A percentile compares a stretch with the other conserved stretches of the same genome.
Evolutionary conservation across 2,329 filamentous ascomycete species (phyloP).

Genomic region (Cryphonectria naterciae): DNA sequence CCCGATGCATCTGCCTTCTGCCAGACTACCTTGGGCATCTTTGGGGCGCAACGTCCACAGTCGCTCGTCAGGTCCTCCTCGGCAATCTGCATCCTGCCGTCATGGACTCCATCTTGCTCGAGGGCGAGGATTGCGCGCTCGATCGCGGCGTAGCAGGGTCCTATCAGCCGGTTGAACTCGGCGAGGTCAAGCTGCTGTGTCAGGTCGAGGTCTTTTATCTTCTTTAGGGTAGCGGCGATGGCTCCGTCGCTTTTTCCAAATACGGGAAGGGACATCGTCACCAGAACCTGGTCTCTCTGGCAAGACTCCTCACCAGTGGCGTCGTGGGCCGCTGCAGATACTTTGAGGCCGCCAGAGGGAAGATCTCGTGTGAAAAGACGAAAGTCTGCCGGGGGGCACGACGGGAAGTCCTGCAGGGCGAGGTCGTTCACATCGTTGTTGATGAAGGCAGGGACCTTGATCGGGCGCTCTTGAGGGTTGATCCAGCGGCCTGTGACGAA

Average conservation of each 20-base stretch:
- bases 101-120: not conserved
- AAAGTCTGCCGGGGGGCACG: conserved; percentile 14
- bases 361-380: not conserved
- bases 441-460: conserved; percentile 5
- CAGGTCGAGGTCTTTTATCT: conserved; percentile 22
- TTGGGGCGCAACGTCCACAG: conserved; percentile 14
- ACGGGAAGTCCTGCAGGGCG: conserved; percentile 7
- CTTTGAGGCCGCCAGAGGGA: not conserved
- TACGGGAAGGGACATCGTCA: conserved; percentile 25
- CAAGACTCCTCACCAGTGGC: conserved; percentile 9
- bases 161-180: conserved; percentile 21
- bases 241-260: conserved; percentile 7
- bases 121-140: conserved; percentile 18
- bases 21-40: conserved; percentile 13
- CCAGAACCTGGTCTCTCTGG: conserved; percentile 18
- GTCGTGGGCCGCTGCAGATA: not conserved
- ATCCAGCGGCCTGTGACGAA: conserved; percentile 22
- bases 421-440: not conserved
- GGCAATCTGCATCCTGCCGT: conserved; percentile 10
- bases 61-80: not conserved
- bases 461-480: not conserved
- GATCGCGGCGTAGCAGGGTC: conserved; percentile 22
- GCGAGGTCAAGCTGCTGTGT: conserved; percentile 25
- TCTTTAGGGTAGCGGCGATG: not conserved
- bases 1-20: conserved; percentile 1